Base-by-base conservation (phyloP, 352 stramenopile species). In the Pythium graminicola region DNA sequence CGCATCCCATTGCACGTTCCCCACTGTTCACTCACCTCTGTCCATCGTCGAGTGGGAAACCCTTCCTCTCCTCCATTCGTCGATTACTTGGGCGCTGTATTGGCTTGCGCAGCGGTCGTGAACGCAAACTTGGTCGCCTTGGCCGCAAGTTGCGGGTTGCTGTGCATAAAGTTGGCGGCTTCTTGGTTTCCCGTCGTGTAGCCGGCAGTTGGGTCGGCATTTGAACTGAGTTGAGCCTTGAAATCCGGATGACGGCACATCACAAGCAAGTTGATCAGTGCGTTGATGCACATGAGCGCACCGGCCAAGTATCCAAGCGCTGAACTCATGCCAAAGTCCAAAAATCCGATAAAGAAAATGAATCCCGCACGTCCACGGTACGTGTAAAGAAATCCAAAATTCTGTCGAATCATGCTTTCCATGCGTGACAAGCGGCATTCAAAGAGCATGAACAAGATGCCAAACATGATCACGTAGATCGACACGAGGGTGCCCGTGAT, bases 391-490 rank as follows among this genome's bases (percentile, higher is more conserved):
- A 93, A 93, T 50, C 82, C 82, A 64, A 93, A 93, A 62, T 93
- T 91, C 45, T 70, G 57, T 57, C 82, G 82, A 57, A 93, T 93
- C 43, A 65, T 72, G 33, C 54, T 68, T 67, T 93, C 82, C 82
- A 93, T 93, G 60, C 78, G 78, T 50, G 73, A 86, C n/a, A 93
- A 67, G 38, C 82, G 82, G 63, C 82, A 93, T 67, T 93, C 82
- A 50, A 93, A 93, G 29, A 93, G 76, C 61, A 93, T 46, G 48
- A 93, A 91, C 10, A 93, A 57, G 11, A 91, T 64, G 66, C 80
- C 82, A 57, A 93, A 93, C 73, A 90, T 89, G 64, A 93, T 91
- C 43, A 93, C 82, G 69, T 93, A 93, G 60, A 93, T 85, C 43
- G 80, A 89, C 64, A 93, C 80, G 48, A 93, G 69, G 28, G 77